A percentile compares a stretch with the other conserved stretches of the same genome.
These are phyloP conservation scores for Komagataella ulmi DNA, from an alignment of 805 yeast genomes.

Conservation along the genomic window DNA sequence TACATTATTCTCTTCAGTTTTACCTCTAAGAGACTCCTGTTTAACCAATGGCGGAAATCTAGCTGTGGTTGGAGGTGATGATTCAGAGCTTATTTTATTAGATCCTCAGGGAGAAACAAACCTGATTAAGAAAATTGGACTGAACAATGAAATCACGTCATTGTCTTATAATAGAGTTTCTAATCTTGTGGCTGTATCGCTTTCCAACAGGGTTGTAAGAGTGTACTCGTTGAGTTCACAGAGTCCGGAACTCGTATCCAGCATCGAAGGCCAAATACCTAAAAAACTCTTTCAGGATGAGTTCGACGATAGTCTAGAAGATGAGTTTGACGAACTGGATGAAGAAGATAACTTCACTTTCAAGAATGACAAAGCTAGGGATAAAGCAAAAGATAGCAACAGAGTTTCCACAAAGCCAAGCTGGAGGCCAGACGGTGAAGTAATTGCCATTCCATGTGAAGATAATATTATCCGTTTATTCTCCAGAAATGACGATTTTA, in stretches of 20 bases:
- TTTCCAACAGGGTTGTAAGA: conserved; percentile 44
- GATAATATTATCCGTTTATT: conserved; percentile 13
- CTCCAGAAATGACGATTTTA: conserved; percentile 3
- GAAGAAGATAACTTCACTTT: conserved; percentile 6
- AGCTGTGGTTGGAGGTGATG: conserved; percentile 55
- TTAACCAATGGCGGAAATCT: conserved; percentile 51
- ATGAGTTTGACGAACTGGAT: conserved; percentile 4
- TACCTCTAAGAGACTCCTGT: conserved; percentile 36
- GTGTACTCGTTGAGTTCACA: conserved; percentile 44
- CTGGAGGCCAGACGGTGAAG: conserved; percentile 63
- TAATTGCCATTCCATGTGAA: conserved; percentile 51
- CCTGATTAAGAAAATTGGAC: conserved; percentile 1
- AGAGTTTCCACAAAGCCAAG: conserved; percentile 38
- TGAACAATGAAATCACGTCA: conserved; percentile 42
- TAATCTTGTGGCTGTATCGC: conserved; percentile 43
- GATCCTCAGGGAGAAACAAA: conserved; percentile 17
- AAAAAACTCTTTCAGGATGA: conserved; percentile 19
- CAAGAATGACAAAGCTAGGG: conserved; percentile 1
- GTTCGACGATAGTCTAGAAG: conserved; percentile 17
- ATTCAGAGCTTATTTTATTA: conserved; percentile 37
- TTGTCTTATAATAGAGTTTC: conserved; percentile 42
- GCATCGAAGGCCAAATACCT: conserved; percentile 26
- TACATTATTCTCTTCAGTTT: conserved; percentile 24
- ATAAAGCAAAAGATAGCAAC: conserved; percentile 8
- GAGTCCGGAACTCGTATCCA: conserved; percentile 35